A percentile compares a stretch with the other conserved stretches of the same genome.
Evolutionary conservation across 1,284 basidiomycete species (phyloP).

Genomic region (Sanghuangporus sanghuang): DNA sequence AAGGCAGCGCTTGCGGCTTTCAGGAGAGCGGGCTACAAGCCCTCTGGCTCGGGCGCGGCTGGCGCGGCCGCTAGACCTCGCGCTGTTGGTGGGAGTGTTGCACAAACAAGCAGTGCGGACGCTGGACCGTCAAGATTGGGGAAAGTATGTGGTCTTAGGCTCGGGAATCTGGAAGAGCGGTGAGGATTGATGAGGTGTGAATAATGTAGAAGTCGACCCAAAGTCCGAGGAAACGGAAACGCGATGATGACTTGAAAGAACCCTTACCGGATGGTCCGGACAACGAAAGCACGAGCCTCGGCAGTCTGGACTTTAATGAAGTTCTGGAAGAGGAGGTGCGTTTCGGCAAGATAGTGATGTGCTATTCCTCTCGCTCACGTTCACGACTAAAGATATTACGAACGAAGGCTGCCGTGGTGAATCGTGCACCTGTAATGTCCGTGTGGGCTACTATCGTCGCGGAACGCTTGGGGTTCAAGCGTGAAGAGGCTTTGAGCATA

Average conservation of each 20-base stretch:
- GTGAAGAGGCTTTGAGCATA: conserved; percentile 86
- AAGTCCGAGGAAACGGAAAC: conserved; percentile 47
- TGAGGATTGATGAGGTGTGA: background rate
- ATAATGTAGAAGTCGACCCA: conserved; percentile 28
- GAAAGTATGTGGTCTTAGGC: conserved; percentile 1
- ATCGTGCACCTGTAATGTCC: conserved; percentile 92
- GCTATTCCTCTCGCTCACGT: conserved; percentile 12
- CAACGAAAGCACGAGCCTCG: conserved; percentile 45
- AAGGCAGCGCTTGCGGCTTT: conserved; percentile 60
- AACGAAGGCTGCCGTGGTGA: conserved; percentile 64
- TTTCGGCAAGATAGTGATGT: conserved; percentile 1
- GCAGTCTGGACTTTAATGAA: conserved; percentile 68
- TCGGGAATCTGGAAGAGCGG: background rate
- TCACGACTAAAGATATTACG: conserved; percentile 44
- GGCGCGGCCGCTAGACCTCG: conserved; percentile 14
- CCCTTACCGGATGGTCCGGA: conserved; percentile 48
- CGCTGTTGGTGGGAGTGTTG: conserved; percentile 10
- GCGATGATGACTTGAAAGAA: conserved; percentile 48
- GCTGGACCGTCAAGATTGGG: conserved; percentile 26
- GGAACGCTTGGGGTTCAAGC: conserved; percentile 79
- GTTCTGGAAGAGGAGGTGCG: conserved; percentile 62
- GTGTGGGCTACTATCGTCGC: conserved; percentile 88
- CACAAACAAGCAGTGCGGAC: conserved; percentile 9
- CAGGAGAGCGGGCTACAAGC: conserved; percentile 51
- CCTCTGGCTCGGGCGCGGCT: background rate